A percentile compares a stretch with the other conserved stretches of the same genome.
phyloP scores from a whole-genome alignment of 345 rosid species.

The thale cress (Arabidopsis thaliana) region TAIR10.1 NC_003074.8:3954501-3955000 shows the following conservation, averaged over 20 bases:
- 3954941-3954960: slow-evolving; percentile 17
- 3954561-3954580: no score
- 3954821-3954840: slow-evolving; percentile 33
- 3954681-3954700: neutral
- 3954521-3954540: no score
- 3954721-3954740: no score
- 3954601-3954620: no score
- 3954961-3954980: slow-evolving; percentile 16
- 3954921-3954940: slow-evolving; percentile 43
- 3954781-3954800: slow-evolving; percentile 14
- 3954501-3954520: no score
- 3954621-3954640: no score
- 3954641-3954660: neutral
- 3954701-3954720: no score
- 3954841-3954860: slow-evolving; percentile 36
- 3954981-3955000: slow-evolving; percentile 34
- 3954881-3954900: neutral
- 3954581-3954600: no score
- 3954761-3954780: no score
- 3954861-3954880: slow-evolving; percentile 46
- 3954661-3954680: neutral
- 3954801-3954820: slow-evolving; percentile 52
- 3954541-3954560: no score
- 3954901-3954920: neutral
- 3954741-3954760: no score